A percentile compares a stretch with the other conserved stretches of the same genome.
Conservation (phyloP, 805 yeast species). For the Candida parachauliodes region DNA sequence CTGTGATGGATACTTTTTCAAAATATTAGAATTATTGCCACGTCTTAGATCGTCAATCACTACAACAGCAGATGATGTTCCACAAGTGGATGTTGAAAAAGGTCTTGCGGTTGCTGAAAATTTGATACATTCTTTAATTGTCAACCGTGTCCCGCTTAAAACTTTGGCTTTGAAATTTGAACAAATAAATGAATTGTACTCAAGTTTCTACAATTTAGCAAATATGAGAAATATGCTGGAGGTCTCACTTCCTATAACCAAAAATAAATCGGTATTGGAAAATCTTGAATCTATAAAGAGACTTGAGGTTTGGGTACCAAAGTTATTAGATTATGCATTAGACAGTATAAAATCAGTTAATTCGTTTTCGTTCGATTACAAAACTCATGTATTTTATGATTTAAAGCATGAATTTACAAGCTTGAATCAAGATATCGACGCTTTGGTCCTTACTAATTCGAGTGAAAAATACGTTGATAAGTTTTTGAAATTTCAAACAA, state of each 20-base stretch:
- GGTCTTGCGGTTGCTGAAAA: slow-evolving; percentile 78
- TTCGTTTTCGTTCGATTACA: slow-evolving; percentile 8
- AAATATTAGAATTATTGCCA: slow-evolving; percentile 77
- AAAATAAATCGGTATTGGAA: slow-evolving; percentile 15
- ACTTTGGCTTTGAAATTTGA: slow-evolving; percentile 23
- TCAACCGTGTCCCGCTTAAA: slow-evolving; percentile 47
- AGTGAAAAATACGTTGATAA: slow-evolving; percentile 17
- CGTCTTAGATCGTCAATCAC: slow-evolving; percentile 65
- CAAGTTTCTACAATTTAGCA: slow-evolving; percentile 10
- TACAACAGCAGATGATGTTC: slow-evolving; percentile 66
- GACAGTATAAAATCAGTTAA: slow-evolving; percentile 13
- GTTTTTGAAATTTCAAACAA: slow-evolving; percentile 17
- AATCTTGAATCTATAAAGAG: slow-evolving; percentile 16
- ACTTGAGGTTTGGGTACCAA: slow-evolving; percentile 31
- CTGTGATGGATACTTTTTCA: slow-evolving; percentile 54
- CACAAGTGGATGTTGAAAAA: slow-evolving; percentile 66
- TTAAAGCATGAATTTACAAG: slow-evolving; percentile 16
- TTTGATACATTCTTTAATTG: slow-evolving; percentile 54
- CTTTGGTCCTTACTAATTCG: slow-evolving; percentile 11
- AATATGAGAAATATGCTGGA: slow-evolving; percentile 9
- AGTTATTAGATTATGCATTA: slow-evolving; percentile 32
- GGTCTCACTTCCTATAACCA: slow-evolving; percentile 13
- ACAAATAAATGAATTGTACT: slow-evolving; percentile 11
- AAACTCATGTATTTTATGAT: slow-evolving; percentile 14
- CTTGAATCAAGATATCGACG: slow-evolving; percentile 4